Base-by-base conservation (phyloP, 768 basidiomycete species). In the Boletales sp. region DNA sequence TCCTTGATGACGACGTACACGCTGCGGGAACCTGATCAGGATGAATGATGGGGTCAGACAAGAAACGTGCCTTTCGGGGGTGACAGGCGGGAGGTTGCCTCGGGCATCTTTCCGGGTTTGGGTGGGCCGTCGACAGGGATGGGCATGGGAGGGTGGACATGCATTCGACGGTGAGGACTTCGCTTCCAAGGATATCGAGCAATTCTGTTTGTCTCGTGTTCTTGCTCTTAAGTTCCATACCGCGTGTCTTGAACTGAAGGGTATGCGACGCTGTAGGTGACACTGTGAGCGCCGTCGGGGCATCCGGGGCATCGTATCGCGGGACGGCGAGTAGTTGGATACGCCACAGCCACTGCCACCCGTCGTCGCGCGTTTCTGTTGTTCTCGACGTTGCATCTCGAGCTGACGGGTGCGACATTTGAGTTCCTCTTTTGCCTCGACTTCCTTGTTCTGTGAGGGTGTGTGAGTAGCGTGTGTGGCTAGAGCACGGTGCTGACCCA, bases 371-470 rank as follows among this genome's bases (percentile, higher is more conserved):
- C 92, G 86, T 52, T 83, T 78, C 57, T 95, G 92, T 66, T 94
- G 92, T 65, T 99, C 95, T 32, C 94, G 79, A 37, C 95, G 84
- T 64, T 98, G 96, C 84, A 96, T 90, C 70, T 99, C 96, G 54
- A 99, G 83, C 63, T 97, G 94, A 67, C 96, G 96, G 1, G 96
- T 94, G 30, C 95, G 87, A 36, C 96, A 84, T 68, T 98, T 98
- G 64, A 99, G 86, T 63, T 97, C 95, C 67, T 99, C 96, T 67
- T 99, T 99, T 2, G 95, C 96, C 63, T 99, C 96, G 7, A 93
- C 93, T 71, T 99, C 96, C 71, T 98, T 98, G 76, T 99, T 98
- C 87, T 94, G 53, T 19, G 15, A 34, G 34, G 6, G 13, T 34
- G 12, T 4, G 10, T 34, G 12, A 34, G 25, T 12, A 2, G 14